Evolutionary conservation across 306 rosid species (phyloP).

Genomic region (Delonix regia): DNA sequence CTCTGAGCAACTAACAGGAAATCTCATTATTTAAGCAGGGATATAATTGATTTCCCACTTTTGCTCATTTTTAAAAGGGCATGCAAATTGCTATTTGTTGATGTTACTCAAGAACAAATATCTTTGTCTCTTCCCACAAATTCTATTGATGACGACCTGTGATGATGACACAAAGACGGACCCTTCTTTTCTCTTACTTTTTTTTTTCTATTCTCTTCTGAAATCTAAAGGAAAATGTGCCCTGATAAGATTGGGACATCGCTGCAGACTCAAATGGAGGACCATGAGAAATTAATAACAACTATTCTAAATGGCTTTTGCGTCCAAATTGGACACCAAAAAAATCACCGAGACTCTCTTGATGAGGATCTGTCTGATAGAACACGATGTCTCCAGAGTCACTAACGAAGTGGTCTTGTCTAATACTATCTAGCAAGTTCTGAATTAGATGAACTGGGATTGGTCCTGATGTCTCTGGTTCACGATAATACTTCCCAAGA

Average conservation of each 20-base stretch:
- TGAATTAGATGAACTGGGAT: slow-evolving; percentile 71
- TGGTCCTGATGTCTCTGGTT: slow-evolving; percentile 85
- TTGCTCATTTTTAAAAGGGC: background rate
- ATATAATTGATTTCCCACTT: slow-evolving; percentile 35
- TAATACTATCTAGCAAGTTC: slow-evolving; percentile 65
- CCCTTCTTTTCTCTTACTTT: background rate
- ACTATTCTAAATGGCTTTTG: background rate
- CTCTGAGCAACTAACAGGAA: slow-evolving; percentile 17
- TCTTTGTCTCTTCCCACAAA: slow-evolving; percentile 14
- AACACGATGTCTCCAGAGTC: slow-evolving; percentile 72
- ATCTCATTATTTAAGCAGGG: slow-evolving; percentile 22
- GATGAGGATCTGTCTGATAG: slow-evolving; percentile 69
- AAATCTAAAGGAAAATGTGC: slow-evolving; percentile 7
- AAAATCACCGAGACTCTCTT: slow-evolving; percentile 44
- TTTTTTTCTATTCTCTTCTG: background rate
- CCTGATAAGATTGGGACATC: background rate
- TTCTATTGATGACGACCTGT: background rate
- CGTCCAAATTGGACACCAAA: too few relatives aligned
- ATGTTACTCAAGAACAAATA: background rate
- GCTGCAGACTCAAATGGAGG: background rate
- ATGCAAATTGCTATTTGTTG: background rate
- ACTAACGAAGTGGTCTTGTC: slow-evolving; percentile 79
- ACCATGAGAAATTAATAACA: background rate
- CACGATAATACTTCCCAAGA: slow-evolving; percentile 84
- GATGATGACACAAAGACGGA: background rate